A percentile compares a stretch with the other conserved stretches of the same genome.
These are phyloP conservation scores for Hemerocallis citrina DNA, from an alignment of 106 monocot species.

Conservation along the genomic window DNA sequence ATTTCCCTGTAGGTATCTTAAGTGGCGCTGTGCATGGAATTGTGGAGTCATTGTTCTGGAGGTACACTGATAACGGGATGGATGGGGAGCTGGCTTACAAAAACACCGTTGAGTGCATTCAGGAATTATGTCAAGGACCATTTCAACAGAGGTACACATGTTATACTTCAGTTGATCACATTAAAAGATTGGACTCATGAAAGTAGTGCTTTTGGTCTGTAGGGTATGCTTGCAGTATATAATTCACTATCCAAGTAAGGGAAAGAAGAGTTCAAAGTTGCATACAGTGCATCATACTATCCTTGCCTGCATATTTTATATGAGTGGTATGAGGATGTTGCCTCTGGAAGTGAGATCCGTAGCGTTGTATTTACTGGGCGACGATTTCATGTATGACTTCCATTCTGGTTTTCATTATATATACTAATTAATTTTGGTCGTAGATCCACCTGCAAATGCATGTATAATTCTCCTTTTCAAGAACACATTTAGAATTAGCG, in stretches of 20 bases:
- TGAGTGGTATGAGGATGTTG: constrained; percentile 88
- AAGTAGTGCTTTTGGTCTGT: constrained; percentile 3
- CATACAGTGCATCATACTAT: constrained; percentile 77
- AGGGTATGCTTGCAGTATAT: constrained; percentile 89
- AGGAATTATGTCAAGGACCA: constrained; percentile 77
- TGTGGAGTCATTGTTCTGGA: constrained; percentile 82
- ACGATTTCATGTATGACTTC: constrained; percentile 54
- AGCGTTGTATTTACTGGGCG: constrained; percentile 85
- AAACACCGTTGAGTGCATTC: constrained; percentile 86
- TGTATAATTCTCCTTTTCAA: too few relatives aligned
- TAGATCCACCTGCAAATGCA: too few relatives aligned
- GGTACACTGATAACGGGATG: constrained; percentile 87
- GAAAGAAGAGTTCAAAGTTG: constrained; percentile 73
- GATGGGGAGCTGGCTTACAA: constrained; percentile 71
- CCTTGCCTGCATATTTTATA: constrained; percentile 91
- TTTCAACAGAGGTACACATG: constrained; percentile 67
- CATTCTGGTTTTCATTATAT: neutral
- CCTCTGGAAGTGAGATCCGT: constrained; percentile 71
- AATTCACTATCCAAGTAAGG: constrained; percentile 64
- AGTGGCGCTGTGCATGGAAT: constrained; percentile 92
- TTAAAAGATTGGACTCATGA: neutral
- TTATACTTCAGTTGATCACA: neutral
- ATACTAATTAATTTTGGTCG: neutral
- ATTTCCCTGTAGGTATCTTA: constrained; percentile 53
- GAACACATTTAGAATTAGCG: too few relatives aligned